Evolutionary conservation across 441 rosid genomes (phyloP), one percentile per base, ranked within the genome.

Genomic region (Syzygium syzygioides): DNA sequence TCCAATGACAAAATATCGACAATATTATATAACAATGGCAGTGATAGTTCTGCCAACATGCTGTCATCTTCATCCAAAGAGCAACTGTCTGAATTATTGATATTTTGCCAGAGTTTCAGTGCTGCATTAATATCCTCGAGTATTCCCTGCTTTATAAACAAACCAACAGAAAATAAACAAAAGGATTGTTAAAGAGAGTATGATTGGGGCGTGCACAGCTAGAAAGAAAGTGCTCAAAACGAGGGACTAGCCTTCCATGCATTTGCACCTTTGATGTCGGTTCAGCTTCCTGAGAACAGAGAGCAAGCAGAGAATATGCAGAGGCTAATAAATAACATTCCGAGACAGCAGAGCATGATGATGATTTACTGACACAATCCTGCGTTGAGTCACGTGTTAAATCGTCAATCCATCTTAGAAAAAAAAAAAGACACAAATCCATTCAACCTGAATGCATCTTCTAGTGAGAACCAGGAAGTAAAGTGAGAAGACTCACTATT

Each of bases 181-280:
- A 91, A 68, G 66, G 90, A 76, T 37, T 84, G 86, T 23, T 55
- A 80, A 68, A 71, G 76, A 90, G 37, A 88, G 64, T 87, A 86
- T 90, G 86, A 88, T 50, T 41, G 34, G 60, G 87, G 85, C 68
- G 25, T 62, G 55, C 55, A 14, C 32, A 83, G 54, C 55, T 71
- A 85, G 48, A 64, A 86, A 92, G 79, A 25, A 90, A 90, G 79
- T 76, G 85, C 87, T 89, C 55, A 91, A 90, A 86, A 88, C 66
- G 50, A 85, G 88, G 89, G 88, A 92, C 92, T 90, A 93, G 93
- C 89, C 87, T 79, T 91, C 79, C 88, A 90, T 86, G 52, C 87
- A 89, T 87, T 41, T 89, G 87, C 91, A 98, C 99, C 99, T 96
- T 93, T 66, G 99, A 96, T 89, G 91, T 93, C 87, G 99, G 98